Conservation (phyloP, 371 early-diverging fungal species). For the Syncephalastrum racemosum region DNA sequence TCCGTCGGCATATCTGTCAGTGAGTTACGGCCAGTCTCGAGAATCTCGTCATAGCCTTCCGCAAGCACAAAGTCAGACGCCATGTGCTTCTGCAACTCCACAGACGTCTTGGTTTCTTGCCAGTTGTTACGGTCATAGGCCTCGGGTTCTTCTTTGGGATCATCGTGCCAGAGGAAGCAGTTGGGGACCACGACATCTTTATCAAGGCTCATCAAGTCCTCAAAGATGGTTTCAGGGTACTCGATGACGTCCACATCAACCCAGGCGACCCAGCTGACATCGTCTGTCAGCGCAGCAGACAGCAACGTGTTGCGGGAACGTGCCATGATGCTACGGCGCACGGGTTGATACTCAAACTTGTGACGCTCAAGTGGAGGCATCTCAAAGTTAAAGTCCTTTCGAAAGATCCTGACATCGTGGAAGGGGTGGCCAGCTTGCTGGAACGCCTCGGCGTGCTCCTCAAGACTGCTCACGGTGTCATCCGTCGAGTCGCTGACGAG, state of each 20-base stretch:
- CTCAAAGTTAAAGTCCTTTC: slow-evolving; percentile 39
- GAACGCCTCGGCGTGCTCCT: slow-evolving; percentile 3
- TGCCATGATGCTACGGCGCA: slow-evolving; percentile 50
- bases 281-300: slow-evolving; percentile 41
- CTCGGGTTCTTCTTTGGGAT: slow-evolving; percentile 13
- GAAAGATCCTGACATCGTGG: slow-evolving; percentile 36
- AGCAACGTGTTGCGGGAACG: slow-evolving; percentile 51
- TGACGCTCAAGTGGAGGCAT: slow-evolving; percentile 8
- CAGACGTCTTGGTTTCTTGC: slow-evolving; percentile 58
- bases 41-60: slow-evolving; percentile 25
- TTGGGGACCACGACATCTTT: slow-evolving; percentile 58
- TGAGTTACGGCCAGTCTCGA: slow-evolving; percentile 17
- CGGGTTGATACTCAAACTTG: slow-evolving; percentile 21
- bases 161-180: slow-evolving; percentile 37
- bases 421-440: slow-evolving; percentile 26
- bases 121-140: slow-evolving; percentile 65
- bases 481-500: slow-evolving; percentile 25
- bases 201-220: slow-evolving; percentile 47
- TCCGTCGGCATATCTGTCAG: slow-evolving; percentile 46
- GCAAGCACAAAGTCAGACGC: slow-evolving; percentile 29
- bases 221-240: slow-evolving; percentile 48
- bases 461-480: slow-evolving; percentile 18
- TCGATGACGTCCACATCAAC: slow-evolving; percentile 49
- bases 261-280: slow-evolving; percentile 52
- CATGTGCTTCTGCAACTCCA: slow-evolving; percentile 39